Percentiles rank a stretch among this genome's conserved stretches.
These are phyloP conservation scores for Botrytis sinoallii DNA, from an alignment of 2,329 filamentous ascomycete genomes.

Conservation along the genomic window DNA sequence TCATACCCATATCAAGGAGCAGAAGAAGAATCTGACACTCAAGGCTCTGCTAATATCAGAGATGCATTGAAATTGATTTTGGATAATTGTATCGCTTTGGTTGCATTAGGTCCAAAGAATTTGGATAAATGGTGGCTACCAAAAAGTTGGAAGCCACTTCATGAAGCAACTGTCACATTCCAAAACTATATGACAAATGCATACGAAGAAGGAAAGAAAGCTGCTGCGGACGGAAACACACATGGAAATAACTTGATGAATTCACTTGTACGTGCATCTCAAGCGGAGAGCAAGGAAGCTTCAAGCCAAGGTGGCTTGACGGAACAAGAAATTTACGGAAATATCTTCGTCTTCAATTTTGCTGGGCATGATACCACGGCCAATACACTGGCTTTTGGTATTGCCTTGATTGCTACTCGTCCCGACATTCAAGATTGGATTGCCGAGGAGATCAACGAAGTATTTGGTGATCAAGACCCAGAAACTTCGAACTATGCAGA, in stretches of 20 bases:
- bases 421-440: conserved; percentile 16
- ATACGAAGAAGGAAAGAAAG: conserved; percentile 16
- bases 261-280: conserved; percentile 15
- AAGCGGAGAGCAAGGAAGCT: background rate
- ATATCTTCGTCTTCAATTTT: conserved; percentile 17
- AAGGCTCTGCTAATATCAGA: background rate
- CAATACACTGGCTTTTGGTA: background rate
- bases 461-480: conserved; percentile 5
- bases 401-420: background rate
- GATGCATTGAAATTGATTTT: conserved; percentile 11
- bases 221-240: background rate
- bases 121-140: conserved; percentile 18
- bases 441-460: background rate
- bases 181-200: conserved; percentile 13
- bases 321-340: conserved; percentile 17
- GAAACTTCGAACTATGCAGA: conserved; percentile 2
- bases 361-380: conserved; percentile 13
- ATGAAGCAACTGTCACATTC: conserved; percentile 12
- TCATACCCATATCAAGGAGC: conserved; percentile 12
- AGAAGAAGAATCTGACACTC: background rate
- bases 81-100: conserved; percentile 15
- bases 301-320: conserved; percentile 6
- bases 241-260: conserved; percentile 14
- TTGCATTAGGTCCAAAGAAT: conserved; percentile 6
- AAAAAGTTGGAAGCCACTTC: conserved; percentile 14